Evolutionary conservation across 2,329 filamentous ascomycete genomes (phyloP), one percentile per base, ranked within the genome.

Genomic region (Fusarium denticulatum): DNA sequence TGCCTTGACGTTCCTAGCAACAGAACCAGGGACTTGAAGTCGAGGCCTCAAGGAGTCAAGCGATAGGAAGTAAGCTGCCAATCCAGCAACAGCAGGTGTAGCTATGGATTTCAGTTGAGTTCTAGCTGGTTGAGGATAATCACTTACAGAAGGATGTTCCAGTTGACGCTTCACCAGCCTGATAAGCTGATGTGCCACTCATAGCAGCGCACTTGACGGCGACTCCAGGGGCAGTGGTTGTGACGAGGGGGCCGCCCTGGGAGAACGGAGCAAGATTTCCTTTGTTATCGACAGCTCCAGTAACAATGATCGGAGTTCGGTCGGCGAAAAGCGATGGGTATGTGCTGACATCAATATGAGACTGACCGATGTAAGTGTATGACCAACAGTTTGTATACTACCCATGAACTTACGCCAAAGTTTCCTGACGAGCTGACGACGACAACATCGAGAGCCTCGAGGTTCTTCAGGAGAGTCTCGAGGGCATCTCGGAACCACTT

Each of bases 61-160:
- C 1, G 36, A 55, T 13, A 55, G 14, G 11, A 55, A 55, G 11
- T 55, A 55, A 8, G 52, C 52, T 9, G 26, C 26, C 20, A 55
- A 18, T 40, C 52, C 52, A 40, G 52, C 36, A 10, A 55, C 36
- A 3, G 36, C 52, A 2, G 52, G 52, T 14, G 36, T 55, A 11
- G 36, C 52, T 40, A 14, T 40, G 0, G 8, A 14, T 9, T 14
- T 55, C 16, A 55, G 26, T 28, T 0, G 7, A 4, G 20, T 2
- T 4, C 24, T n/a, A 9, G 8, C 18, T 3, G n/a, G 8, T 12
- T 16, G 18, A 18, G 2, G 16, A 28, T 18, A 0, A 7, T 2
- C 1, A n/a, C 52, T 18, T 28, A 55, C 52, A 55, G 52, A 55
- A 55, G 7, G 52, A 55, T n/a, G 52, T 55, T 24, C 26, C 50